These are phyloP conservation scores for Orbilia javanica DNA, from an alignment of 2,329 filamentous ascomycete species.

Conservation along the genomic window DNA sequence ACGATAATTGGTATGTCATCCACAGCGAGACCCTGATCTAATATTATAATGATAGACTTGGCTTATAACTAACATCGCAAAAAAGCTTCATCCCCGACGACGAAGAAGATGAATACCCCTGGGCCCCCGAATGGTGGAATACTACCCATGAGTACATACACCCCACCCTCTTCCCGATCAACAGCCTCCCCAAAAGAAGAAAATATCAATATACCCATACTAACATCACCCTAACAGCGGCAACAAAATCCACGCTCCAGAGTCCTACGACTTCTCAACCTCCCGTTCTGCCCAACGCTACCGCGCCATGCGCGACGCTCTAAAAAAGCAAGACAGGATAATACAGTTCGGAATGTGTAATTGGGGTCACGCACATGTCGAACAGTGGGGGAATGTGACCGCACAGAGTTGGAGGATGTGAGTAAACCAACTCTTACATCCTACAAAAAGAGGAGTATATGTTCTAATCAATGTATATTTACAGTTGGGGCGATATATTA, in stretches of 20 bases:
- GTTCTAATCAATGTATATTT: neutral
- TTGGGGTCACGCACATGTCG: slow-evolving; percentile 70
- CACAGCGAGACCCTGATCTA: neutral
- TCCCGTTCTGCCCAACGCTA: slow-evolving; percentile 69
- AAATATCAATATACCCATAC: slow-evolving; percentile 59
- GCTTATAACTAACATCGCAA: neutral
- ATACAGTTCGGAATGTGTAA: slow-evolving; percentile 71
- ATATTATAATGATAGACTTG: neutral
- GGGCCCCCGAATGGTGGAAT: slow-evolving; percentile 52
- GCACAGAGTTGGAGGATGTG: slow-evolving; percentile 68
- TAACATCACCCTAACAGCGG: slow-evolving; percentile 64
- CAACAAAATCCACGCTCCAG: slow-evolving; percentile 64
- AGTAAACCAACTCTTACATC: neutral
- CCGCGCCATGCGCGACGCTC: slow-evolving; percentile 69
- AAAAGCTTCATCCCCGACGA: slow-evolving; percentile 50
- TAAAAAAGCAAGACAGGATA: slow-evolving; percentile 66
- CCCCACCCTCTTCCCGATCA: slow-evolving; percentile 41
- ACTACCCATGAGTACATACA: slow-evolving; percentile 39
- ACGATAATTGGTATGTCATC: slow-evolving; percentile 70
- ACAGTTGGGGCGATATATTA: slow-evolving; percentile 52
- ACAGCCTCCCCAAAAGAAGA: no score
- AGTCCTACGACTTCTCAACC: slow-evolving; percentile 69
- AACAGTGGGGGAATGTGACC: slow-evolving; percentile 68
- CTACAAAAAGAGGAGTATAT: neutral
- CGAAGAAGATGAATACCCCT: slow-evolving; percentile 55